These are phyloP conservation scores for Mallotus japonicus DNA, from an alignment of 441 rosid species.

Conservation along the genomic window DNA sequence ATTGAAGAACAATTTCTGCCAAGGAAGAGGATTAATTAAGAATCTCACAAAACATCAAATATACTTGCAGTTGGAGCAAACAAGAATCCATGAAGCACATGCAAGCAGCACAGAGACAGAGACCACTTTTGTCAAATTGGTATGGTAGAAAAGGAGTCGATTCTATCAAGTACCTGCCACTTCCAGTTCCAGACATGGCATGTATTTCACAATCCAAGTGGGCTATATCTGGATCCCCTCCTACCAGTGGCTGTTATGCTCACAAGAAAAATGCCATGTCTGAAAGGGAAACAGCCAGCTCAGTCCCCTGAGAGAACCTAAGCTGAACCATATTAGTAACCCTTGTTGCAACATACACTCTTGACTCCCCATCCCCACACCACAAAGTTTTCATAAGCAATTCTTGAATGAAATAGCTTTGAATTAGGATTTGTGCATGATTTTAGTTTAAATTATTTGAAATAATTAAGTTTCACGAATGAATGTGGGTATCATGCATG, in stretches of 20 bases:
- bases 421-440: background rate
- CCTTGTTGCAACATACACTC: constrained; percentile 4
- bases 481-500: too few species aligned
- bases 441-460: background rate
- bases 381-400: background rate
- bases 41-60: constrained; percentile 5
- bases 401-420: background rate
- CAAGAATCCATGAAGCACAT: constrained; percentile 2
- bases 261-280: constrained; percentile 1
- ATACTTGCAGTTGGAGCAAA: constrained; percentile 10
- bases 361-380: background rate
- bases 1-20: constrained; percentile 74
- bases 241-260: background rate
- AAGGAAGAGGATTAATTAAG: constrained; percentile 8
- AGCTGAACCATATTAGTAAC: background rate
- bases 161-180: constrained; percentile 2
- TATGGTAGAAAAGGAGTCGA: background rate
- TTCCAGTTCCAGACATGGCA: constrained; percentile 10
- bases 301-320: constrained; percentile 2
- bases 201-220: background rate
- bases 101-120: constrained; percentile 4
- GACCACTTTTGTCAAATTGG: background rate
- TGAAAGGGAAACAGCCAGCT: constrained; percentile 8
- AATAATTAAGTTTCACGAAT: background rate
- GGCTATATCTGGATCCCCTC: background rate